phyloP scores from a whole-genome alignment of 495 filamentous ascomycete genomes.

The Extremus antarcticus region DNA sequence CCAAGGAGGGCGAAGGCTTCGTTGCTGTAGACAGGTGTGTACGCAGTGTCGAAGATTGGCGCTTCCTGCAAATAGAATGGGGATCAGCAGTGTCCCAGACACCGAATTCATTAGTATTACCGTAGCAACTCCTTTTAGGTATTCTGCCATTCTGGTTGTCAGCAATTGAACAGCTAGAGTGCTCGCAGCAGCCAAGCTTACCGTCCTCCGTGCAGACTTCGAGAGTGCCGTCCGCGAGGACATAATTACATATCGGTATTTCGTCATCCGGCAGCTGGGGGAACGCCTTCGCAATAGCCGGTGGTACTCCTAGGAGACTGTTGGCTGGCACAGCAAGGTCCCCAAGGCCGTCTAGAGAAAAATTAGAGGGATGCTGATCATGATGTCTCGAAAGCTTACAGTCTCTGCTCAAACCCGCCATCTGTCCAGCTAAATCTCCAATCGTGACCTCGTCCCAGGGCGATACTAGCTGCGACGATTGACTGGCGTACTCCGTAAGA shows the following conservation, averaged over 20 bases:
- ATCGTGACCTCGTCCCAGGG: conserved; percentile 37
- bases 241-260: conserved; percentile 38
- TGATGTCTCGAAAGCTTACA: conserved; percentile 6
- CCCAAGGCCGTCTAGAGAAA: conserved; percentile 1
- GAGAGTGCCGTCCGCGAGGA: conserved; percentile 23
- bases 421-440: conserved; percentile 35
- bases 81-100: too few relatives aligned
- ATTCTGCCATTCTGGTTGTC: not conserved
- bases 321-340: not conserved
- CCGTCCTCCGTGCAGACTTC: not conserved
- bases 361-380: not conserved
- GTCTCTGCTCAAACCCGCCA: conserved; percentile 33
- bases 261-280: conserved; percentile 35
- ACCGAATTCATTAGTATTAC: too few relatives aligned
- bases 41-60: not conserved
- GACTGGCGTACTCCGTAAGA: conserved; percentile 2
- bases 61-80: too few relatives aligned
- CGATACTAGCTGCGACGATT: conserved; percentile 20
- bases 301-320: not conserved
- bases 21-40: conserved; percentile 44
- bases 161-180: not conserved
- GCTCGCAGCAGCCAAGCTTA: not conserved
- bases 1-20: conserved; percentile 43
- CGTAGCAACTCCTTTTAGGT: not conserved
- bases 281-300: conserved; percentile 37